Conservation (phyloP, 2,329 filamentous ascomycete species). For the Colletotrichum tropicale region DNA sequence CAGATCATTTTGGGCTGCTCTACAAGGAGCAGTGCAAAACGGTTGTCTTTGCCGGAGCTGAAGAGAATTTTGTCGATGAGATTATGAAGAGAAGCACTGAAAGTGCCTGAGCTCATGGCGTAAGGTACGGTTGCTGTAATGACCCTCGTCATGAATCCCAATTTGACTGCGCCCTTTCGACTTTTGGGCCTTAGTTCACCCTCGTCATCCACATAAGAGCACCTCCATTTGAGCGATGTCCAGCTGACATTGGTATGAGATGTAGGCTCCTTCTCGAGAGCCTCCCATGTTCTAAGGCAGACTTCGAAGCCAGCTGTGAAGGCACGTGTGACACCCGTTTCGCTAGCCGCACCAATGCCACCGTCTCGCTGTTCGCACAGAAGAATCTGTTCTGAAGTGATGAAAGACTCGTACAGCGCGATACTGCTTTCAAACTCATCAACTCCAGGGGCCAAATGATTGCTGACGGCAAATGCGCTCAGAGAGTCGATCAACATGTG, state of each 20-base stretch:
- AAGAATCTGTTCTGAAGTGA: neutral
- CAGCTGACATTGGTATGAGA: neutral
- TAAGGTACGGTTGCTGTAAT: neutral
- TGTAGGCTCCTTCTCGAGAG: accelerated
- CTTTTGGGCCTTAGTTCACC: neutral
- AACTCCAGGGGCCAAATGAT: neutral
- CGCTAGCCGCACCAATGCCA: neutral
- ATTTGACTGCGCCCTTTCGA: neutral
- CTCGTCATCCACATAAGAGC: neutral
- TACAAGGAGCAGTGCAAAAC: neutral
- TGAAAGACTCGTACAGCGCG: neutral
- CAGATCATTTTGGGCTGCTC: neutral
- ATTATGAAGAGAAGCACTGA: neutral
- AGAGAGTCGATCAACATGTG: neutral
- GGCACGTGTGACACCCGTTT: neutral
- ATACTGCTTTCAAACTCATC: neutral
- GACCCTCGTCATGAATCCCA: neutral
- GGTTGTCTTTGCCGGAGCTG: neutral
- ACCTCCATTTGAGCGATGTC: neutral
- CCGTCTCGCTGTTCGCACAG: neutral
- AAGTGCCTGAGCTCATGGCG: neutral
- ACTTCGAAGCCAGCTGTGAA: neutral
- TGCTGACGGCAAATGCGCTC: neutral
- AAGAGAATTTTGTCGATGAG: neutral
- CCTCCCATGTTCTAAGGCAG: neutral